phyloP scores from a whole-genome alignment of 2,329 filamentous ascomycete genomes.

The Colletotrichum phormii region DNA sequence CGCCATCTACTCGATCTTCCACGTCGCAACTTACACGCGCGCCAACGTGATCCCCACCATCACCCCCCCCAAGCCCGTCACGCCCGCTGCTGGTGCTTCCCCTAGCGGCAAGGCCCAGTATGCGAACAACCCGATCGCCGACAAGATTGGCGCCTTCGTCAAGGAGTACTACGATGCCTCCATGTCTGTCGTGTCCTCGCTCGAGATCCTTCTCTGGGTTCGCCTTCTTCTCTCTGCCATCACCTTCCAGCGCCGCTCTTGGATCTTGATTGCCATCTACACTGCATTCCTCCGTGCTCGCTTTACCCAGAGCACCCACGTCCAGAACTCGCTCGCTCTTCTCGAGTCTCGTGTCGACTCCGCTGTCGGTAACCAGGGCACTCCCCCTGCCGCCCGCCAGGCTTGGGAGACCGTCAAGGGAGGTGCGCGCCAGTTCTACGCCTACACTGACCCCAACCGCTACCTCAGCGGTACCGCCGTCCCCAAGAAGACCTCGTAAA shows the following conservation, averaged over 20 bases:
- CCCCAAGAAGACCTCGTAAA: constrained; percentile 60
- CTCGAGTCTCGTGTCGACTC: constrained; percentile 83
- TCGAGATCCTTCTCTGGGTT: constrained; percentile 90
- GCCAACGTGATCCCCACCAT: constrained; percentile 92
- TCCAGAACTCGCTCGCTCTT: constrained; percentile 83
- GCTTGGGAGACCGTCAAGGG: constrained; percentile 86
- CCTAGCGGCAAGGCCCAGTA: constrained; percentile 67
- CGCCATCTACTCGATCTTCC: constrained; percentile 97
- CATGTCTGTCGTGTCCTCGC: constrained; percentile 90
- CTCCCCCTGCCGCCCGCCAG: constrained; percentile 81
- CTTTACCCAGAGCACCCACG: constrained; percentile 89
- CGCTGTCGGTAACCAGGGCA: constrained; percentile 86
- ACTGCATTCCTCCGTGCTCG: constrained; percentile 92
- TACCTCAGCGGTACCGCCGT: constrained; percentile 71
- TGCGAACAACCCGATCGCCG: constrained; percentile 72
- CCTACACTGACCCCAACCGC: constrained; percentile 81
- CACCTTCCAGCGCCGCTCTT: constrained; percentile 89
- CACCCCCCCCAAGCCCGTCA: constrained; percentile 70
- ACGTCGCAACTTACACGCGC: constrained; percentile 96
- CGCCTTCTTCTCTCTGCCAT: constrained; percentile 85
- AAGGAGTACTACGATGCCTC: constrained; percentile 98
- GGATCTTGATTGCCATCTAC: constrained; percentile 89
- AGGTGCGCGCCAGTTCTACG: constrained; percentile 77
- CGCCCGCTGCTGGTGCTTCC: constrained; percentile 66
- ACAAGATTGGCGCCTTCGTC: constrained; percentile 91